phyloP scores from a whole-genome alignment of 164 flowering plant genomes.

The Berberis vulgaris region DNA sequence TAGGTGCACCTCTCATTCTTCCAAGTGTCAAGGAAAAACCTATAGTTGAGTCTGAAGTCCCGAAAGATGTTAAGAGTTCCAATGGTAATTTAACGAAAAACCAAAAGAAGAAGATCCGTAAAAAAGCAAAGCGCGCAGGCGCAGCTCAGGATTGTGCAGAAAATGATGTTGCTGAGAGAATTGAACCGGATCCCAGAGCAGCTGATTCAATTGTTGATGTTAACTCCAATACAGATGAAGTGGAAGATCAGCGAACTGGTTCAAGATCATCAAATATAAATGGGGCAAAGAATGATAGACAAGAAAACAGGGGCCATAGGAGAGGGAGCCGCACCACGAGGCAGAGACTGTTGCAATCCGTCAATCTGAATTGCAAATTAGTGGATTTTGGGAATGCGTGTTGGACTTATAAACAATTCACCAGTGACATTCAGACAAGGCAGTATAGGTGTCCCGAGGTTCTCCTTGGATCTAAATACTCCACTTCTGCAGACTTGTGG shows the following conservation, averaged over 20 bases:
- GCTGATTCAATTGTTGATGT: slow-evolving; percentile 18
- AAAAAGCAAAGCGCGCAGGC: slow-evolving; percentile 64
- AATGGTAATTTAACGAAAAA: slow-evolving; percentile 64
- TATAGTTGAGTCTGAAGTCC: slow-evolving; percentile 26
- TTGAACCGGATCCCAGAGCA: slow-evolving; percentile 19
- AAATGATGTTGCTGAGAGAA: slow-evolving; percentile 33
- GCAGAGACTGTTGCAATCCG: slow-evolving; percentile 53
- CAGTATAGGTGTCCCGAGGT: slow-evolving; percentile 76
- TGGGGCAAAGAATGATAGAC: slow-evolving; percentile 21
- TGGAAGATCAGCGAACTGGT: slow-evolving; percentile 23
- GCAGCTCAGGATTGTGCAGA: slow-evolving; percentile 66
- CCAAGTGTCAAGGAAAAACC: slow-evolving; percentile 40
- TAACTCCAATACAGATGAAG: slow-evolving; percentile 13
- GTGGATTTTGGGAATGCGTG: slow-evolving; percentile 98
- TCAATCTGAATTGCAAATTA: slow-evolving; percentile 70
- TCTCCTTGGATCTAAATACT: slow-evolving; percentile 80
- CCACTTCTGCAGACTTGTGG: slow-evolving; percentile 88
- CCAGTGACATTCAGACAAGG: slow-evolving; percentile 83
- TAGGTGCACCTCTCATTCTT: slow-evolving; percentile 62
- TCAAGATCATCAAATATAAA: slow-evolving; percentile 23
- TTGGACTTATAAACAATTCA: slow-evolving; percentile 86
- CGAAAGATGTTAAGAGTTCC: slow-evolving; percentile 32
- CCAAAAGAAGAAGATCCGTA: slow-evolving; percentile 74
- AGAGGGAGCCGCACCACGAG: slow-evolving; percentile 58
- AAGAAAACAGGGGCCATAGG: slow-evolving; percentile 27